Percentiles rank a stretch among this genome's conserved stretches.
These are phyloP conservation scores for Auriscalpium orientale DNA, from an alignment of 768 basidiomycete genomes.

Conservation along the genomic window DNA sequence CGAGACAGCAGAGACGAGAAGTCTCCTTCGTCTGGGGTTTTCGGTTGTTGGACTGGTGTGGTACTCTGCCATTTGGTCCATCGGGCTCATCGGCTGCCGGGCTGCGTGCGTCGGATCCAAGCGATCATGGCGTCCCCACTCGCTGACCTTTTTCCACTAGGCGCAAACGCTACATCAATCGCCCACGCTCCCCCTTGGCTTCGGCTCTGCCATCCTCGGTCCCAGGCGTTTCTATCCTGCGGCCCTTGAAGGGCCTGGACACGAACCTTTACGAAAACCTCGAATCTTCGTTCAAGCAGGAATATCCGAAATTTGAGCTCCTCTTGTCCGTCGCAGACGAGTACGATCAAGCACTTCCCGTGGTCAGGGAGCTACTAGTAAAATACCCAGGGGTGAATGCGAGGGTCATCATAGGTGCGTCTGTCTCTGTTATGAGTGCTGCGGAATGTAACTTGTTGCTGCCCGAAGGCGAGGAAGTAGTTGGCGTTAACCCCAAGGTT, in stretches of 20 bases:
- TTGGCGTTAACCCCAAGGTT: conserved; percentile 95
- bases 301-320: conserved; percentile 89
- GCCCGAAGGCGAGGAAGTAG: conserved; percentile 61
- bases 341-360: conserved; percentile 77
- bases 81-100: conserved; percentile 21
- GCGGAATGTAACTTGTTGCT: too few species aligned
- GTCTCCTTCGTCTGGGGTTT: background rate
- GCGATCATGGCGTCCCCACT: background rate
- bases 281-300: conserved; percentile 86
- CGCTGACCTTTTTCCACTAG: conserved; percentile 32
- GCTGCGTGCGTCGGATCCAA: conserved; percentile 17
- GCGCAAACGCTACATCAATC: conserved; percentile 64
- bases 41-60: conserved; percentile 23
- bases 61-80: conserved; percentile 35
- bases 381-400: conserved; percentile 75
- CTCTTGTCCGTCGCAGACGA: conserved; percentile 87
- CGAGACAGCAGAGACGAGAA: too few species aligned
- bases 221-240: conserved; percentile 89
- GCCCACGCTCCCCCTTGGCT: conserved; percentile 54
- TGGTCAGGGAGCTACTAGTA: conserved; percentile 68
- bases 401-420: conserved; percentile 68
- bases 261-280: conserved; percentile 94
- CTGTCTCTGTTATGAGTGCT: background rate
- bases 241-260: conserved; percentile 93
- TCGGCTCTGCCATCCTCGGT: conserved; percentile 38